phyloP scores from a whole-genome alignment of 352 stramenopile genomes.

The Saprolegnia parasitica region DNA sequence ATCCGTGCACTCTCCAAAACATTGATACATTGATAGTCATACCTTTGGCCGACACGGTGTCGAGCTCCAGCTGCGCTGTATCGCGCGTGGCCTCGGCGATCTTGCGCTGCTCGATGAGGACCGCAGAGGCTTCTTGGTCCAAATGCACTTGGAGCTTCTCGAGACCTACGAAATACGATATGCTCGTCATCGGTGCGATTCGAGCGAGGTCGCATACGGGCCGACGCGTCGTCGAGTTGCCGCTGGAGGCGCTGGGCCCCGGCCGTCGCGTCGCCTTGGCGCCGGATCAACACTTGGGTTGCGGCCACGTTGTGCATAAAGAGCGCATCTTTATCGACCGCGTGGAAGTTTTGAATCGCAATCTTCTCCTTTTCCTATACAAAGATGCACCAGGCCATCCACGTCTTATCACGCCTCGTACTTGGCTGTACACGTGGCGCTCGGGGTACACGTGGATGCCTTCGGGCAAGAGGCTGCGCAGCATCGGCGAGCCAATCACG shows the following conservation, averaged over 20 bases:
- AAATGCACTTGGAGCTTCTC: conserved; percentile 47
- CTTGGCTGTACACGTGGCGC: conserved; percentile 48
- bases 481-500: conserved; percentile 49
- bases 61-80: conserved; percentile 37
- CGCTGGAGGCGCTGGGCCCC: conserved; percentile 38
- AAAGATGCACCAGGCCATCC: not conserved
- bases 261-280: conserved; percentile 29
- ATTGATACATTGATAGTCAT: no score
- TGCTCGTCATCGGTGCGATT: no score
- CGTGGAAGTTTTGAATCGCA: conserved; percentile 72
- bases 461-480: conserved; percentile 57
- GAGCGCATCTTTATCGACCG: conserved; percentile 83
- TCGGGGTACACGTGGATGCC: conserved; percentile 61
- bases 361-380: conserved; percentile 47
- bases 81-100: conserved; percentile 46
- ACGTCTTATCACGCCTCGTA: not conserved
- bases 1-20: not conserved
- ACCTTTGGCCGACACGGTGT: conserved; percentile 39
- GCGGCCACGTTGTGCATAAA: conserved; percentile 91
- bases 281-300: conserved; percentile 74
- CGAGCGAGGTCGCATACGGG: no score
- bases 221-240: conserved; percentile 31
- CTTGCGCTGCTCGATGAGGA: conserved; percentile 55
- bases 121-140: conserved; percentile 54
- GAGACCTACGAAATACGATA: conserved; percentile 30